A percentile compares a stretch with the other conserved stretches of the same genome.
These are phyloP conservation scores for Phytophthora meadii DNA, from an alignment of 352 stramenopile species.

Conservation along the genomic window DNA sequence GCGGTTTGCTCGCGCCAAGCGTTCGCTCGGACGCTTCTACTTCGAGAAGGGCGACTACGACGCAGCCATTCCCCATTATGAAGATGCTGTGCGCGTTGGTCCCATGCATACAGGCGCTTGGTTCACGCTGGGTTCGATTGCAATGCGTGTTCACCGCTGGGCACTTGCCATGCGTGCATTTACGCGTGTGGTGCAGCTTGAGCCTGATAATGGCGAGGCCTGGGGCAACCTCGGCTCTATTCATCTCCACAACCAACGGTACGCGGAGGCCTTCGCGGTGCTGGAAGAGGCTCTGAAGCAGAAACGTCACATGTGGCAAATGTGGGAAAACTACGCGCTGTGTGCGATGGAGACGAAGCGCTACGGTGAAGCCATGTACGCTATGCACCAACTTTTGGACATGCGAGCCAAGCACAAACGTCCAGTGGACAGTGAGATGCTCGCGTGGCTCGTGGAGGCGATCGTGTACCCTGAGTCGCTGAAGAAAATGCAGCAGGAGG, in stretches of 20 bases:
- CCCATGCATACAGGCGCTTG: constrained; percentile 92
- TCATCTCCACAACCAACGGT: constrained; percentile 87
- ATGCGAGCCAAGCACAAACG: constrained; percentile 85
- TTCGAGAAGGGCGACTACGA: constrained; percentile 90
- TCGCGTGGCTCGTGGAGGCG: constrained; percentile 83
- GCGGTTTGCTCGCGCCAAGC: constrained; percentile 92
- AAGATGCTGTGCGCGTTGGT: constrained; percentile 86
- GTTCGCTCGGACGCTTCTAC: constrained; percentile 88
- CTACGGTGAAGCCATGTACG: constrained; percentile 86
- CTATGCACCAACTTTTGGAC: constrained; percentile 83
- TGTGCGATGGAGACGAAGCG: constrained; percentile 80
- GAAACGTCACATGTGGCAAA: constrained; percentile 92
- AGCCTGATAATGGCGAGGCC: constrained; percentile 94
- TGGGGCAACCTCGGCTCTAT: constrained; percentile 97
- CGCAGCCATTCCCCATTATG: constrained; percentile 81
- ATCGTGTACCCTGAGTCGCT: constrained; percentile 73
- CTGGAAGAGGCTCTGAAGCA: constrained; percentile 90
- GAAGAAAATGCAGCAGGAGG: constrained; percentile 49
- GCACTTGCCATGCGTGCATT: constrained; percentile 88
- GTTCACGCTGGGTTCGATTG: constrained; percentile 93
- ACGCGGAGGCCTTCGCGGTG: constrained; percentile 80
- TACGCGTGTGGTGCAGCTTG: constrained; percentile 93
- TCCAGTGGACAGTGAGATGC: constrained; percentile 74
- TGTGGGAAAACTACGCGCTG: constrained; percentile 93
- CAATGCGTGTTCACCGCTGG: constrained; percentile 92